Percentiles rank a stretch among this genome's conserved stretches.
These are phyloP conservation scores for Cladosporium sp. DNA, from an alignment of 2,329 filamentous ascomycete genomes.

Conservation along the genomic window DNA sequence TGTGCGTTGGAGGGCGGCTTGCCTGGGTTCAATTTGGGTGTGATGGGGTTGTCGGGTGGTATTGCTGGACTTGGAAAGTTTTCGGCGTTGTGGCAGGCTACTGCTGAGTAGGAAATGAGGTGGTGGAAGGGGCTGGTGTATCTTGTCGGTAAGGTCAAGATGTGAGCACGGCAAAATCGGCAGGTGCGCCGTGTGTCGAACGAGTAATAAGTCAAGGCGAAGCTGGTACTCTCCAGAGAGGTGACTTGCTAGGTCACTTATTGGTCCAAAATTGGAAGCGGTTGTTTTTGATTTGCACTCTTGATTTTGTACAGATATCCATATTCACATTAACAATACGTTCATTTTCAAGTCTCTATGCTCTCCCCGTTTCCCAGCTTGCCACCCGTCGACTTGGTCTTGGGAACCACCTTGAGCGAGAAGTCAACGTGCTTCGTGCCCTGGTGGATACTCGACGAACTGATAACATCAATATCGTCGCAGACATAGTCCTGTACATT, in stretches of 20 bases:
- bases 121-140: too few relatives aligned
- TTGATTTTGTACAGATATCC: constrained; percentile 5
- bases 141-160: neutral
- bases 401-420: constrained; percentile 78
- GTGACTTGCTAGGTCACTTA: neutral
- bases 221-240: neutral
- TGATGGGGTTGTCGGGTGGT: constrained; percentile 45
- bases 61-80: constrained; percentile 41
- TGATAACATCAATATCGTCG: constrained; percentile 88
- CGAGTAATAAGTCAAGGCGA: neutral
- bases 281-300: neutral
- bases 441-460: constrained; percentile 95
- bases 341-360: constrained; percentile 5
- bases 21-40: constrained; percentile 46
- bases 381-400: constrained; percentile 27
- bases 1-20: constrained; percentile 42
- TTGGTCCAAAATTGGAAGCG: neutral
- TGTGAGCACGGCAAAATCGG: neutral
- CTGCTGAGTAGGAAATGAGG: constrained; percentile 21
- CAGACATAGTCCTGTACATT: constrained; percentile 82
- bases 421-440: constrained; percentile 93
- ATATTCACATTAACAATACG: neutral
- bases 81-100: constrained; percentile 36
- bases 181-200: neutral
- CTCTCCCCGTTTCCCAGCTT: constrained; percentile 12